A percentile compares a stretch with the other conserved stretches of the same genome.
These are phyloP conservation scores for Calocera viscosa DNA, from an alignment of 768 basidiomycete species.

Conservation along the genomic window DNA sequence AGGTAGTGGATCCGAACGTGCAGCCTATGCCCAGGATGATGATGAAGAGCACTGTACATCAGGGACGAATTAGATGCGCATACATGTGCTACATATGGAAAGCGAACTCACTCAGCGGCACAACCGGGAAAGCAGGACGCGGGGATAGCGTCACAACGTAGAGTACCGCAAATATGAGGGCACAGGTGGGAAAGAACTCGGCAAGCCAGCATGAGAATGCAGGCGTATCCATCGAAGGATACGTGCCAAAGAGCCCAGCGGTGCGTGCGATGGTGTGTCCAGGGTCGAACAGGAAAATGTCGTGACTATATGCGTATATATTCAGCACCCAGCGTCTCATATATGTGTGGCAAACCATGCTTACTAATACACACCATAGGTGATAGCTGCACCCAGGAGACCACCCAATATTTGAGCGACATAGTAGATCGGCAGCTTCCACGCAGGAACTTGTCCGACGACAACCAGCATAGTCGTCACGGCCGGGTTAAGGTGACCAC, in stretches of 20 bases:
- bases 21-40: not conserved
- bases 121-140: not conserved
- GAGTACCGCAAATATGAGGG: not conserved
- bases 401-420: not conserved
- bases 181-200: conserved; percentile 5
- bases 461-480: not conserved
- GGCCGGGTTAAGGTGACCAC: conserved; percentile 5
- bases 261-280: not conserved
- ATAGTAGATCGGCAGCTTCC: conserved; percentile 5
- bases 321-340: not conserved
- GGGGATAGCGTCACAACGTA: not conserved
- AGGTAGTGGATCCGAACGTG: not conserved
- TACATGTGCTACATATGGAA: not conserved
- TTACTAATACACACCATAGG: not conserved
- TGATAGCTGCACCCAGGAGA: not conserved
- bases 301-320: conserved; percentile 4
- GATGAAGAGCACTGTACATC: not conserved
- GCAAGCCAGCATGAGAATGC: conserved; percentile 1
- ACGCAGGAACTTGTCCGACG: not conserved
- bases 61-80: not conserved
- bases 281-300: not conserved
- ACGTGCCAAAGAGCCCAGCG: not conserved
- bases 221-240: not conserved
- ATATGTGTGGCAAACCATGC: not conserved
- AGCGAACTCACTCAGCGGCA: not conserved